Base-by-base conservation (phyloP, 2,329 filamentous ascomycete species). In the Drechslerella dactyloides region DNA sequence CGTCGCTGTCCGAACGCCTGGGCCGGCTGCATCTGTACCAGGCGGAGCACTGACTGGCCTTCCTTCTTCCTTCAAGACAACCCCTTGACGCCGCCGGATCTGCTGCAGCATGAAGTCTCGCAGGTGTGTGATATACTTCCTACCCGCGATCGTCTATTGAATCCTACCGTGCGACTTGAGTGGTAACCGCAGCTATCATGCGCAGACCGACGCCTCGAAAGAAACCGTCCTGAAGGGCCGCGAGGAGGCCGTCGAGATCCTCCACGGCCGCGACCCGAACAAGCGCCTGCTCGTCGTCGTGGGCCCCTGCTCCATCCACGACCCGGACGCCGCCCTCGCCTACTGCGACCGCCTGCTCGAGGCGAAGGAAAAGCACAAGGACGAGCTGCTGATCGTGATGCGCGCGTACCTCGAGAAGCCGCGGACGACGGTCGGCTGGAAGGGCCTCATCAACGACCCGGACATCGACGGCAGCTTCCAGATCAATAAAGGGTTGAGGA, bases 371-470 rank as follows among this genome's bases (percentile, higher is more conserved):
- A 91, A 89, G 84, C 88, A 97, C 74, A 87, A 88, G 73, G 84
- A 87, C 76, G 93, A 97, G 79, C 85, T 99, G 52, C 88, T 88
- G 80, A 90, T 99, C 80, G 88, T 99, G 78, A 99, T 99, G 94
- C 91, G 94, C 77, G 92, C 93, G 79, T 99, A 99, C 85, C 89
- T 99, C 57, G 94, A 99, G 85, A 99, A 99, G 85, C 94, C 94
- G 46, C 89, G 94, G 73, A 99, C 94, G 55, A 99, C 94, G 0
- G 93, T 99, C 55, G 94, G 94, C 79, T 99, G 94, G 94, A 99
- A 99, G 83, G 94, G 94, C 58, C 85, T 99, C 80, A 97, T 99
- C 85, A 99, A 99, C 82, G 94, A 99, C 81, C 94, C 94, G 1
- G 93, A 97, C 78, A 96, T 99, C 80, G 91, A 99, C 81, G 89